Evolutionary conservation across 2,329 filamentous ascomycete genomes (phyloP).

Genomic region (Orbilia ellipsospora): DNA sequence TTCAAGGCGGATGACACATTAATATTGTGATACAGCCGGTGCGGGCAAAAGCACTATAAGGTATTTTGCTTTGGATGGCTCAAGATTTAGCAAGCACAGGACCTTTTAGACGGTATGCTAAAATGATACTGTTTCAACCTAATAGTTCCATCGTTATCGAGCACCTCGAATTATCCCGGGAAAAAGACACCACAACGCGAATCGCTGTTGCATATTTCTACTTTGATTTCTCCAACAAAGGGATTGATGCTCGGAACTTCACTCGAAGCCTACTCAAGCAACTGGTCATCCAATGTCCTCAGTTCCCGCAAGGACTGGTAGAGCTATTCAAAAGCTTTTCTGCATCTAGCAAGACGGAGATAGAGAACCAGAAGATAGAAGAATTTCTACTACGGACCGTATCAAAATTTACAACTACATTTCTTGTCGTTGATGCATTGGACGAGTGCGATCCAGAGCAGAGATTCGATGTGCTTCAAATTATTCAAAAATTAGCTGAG

Average conservation of each 20-base stretch:
- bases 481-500: not conserved
- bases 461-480: not conserved
- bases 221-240: conserved; percentile 24
- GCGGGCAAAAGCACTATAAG: conserved; percentile 28
- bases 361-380: not conserved
- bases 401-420: not conserved
- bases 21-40: conserved; percentile 8
- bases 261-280: conserved; percentile 17
- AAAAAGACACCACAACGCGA: not conserved
- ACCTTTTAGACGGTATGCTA: not conserved
- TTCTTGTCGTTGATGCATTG: conserved; percentile 21
- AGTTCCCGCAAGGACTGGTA: not conserved
- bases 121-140: not conserved
- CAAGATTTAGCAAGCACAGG: no score
- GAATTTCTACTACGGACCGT: conserved; percentile 2
- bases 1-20: no score
- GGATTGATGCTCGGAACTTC: conserved; percentile 8
- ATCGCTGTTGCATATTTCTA: conserved; percentile 16
- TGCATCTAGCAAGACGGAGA: conserved; percentile 4
- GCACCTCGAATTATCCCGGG: conserved; percentile 1
- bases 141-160: conserved; percentile 26
- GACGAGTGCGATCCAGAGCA: conserved; percentile 12
- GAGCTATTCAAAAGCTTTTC: conserved; percentile 7
- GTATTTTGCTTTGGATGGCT: not conserved
- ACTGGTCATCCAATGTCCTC: not conserved